phyloP scores from a whole-genome alignment of 768 basidiomycete species.

The Tricholoma bakamatsutake region DNA sequence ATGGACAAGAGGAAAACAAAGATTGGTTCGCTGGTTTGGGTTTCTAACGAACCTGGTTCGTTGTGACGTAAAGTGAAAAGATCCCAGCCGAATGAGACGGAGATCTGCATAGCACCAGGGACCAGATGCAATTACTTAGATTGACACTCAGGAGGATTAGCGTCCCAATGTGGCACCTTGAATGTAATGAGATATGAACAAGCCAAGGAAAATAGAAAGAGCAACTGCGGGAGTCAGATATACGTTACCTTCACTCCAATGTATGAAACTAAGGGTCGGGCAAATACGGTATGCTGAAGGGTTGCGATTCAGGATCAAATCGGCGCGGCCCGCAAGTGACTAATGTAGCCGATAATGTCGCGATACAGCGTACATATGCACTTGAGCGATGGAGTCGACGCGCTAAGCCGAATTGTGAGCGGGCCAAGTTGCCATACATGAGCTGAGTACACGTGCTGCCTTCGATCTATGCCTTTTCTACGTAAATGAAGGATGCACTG shows the following conservation, averaged over 20 bases:
- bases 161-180: slow-evolving; percentile 8
- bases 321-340: neutral
- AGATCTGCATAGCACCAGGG: slow-evolving; percentile 4
- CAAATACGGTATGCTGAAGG: neutral
- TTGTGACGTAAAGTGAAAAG: slow-evolving; percentile 11
- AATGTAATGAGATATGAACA: neutral
- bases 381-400: neutral
- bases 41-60: neutral
- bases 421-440: too few species aligned
- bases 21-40: neutral
- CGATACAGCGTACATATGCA: neutral
- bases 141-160: slow-evolving; percentile 13
- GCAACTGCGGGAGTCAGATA: too few species aligned
- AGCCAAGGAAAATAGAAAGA: neutral
- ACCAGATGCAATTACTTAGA: neutral
- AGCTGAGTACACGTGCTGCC: too few species aligned
- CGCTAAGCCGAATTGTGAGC: neutral
- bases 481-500: too few species aligned
- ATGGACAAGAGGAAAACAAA: slow-evolving; percentile 4
- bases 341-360: neutral
- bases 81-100: slow-evolving; percentile 13
- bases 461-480: too few species aligned
- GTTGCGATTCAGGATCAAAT: neutral
- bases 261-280: neutral
- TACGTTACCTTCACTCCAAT: neutral